A percentile compares a stretch with the other conserved stretches of the same genome.
Evolutionary conservation across 148 eudicot species (phyloP).

Genomic region (Salicornia ramosissima): DNA sequence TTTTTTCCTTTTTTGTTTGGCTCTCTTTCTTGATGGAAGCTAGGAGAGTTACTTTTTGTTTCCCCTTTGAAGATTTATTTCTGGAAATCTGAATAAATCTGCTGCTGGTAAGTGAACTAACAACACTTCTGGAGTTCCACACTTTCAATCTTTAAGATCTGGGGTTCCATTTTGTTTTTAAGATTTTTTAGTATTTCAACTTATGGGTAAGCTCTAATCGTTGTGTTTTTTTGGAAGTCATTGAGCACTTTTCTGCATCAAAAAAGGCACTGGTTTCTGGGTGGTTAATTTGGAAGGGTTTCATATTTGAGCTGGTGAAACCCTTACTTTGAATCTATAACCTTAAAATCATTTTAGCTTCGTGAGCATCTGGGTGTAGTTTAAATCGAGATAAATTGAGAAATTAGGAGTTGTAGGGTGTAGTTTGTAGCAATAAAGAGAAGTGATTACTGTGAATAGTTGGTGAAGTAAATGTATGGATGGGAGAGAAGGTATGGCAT

Average conservation of each 20-base stretch:
- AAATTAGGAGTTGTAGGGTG: not conserved
- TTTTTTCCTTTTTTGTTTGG: constrained; percentile 6
- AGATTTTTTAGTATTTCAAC: constrained; percentile 22
- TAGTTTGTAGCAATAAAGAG: not conserved
- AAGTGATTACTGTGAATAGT: constrained; percentile 12
- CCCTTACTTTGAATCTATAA: constrained; percentile 12
- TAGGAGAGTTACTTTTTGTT: not conserved
- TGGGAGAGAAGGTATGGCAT: constrained; percentile 52
- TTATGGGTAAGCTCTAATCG: constrained; percentile 22
- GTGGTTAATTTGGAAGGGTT: constrained; percentile 8
- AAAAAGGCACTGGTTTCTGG: constrained; percentile 4
- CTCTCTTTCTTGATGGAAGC: not conserved
- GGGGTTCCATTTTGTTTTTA: constrained; percentile 17
- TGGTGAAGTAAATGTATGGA: constrained; percentile 44
- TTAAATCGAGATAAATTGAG: not conserved
- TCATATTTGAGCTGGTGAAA: constrained; percentile 7
- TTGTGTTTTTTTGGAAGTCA: constrained; percentile 15
- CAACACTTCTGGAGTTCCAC: not conserved
- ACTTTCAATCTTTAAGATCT: constrained; percentile 31
- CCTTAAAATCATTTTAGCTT: not conserved
- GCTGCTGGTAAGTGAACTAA: constrained; percentile 11
- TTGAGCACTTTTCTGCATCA: constrained; percentile 2
- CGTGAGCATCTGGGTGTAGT: constrained; percentile 20
- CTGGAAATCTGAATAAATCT: constrained; percentile 26
- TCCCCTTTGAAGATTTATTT: not conserved